Evolutionary conservation across 257 asterid species (phyloP).

Genomic region (Craterostigma plantagineum): DNA sequence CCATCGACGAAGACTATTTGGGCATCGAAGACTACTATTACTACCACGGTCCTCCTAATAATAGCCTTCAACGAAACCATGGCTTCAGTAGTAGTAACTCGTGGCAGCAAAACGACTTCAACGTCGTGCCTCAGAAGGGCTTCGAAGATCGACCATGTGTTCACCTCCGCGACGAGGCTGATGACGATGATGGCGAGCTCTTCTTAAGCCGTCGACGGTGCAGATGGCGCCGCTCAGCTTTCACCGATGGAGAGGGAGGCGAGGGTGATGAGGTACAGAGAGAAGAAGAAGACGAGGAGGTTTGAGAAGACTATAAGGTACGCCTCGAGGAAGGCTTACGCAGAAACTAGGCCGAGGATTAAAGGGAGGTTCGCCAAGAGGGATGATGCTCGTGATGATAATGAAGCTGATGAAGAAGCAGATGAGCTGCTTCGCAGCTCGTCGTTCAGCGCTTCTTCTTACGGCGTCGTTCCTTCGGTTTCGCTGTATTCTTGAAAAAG

Average conservation of each 20-base stretch:
- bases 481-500: too few relatives aligned
- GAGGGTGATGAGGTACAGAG: conserved; percentile 60
- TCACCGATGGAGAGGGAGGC: conserved; percentile 60
- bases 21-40: conserved; percentile 33
- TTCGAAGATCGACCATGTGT: conserved; percentile 31
- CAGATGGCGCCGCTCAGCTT: conserved; percentile 32
- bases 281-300: conserved; percentile 67
- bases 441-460: too few relatives aligned
- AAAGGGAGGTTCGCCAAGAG: conserved; percentile 76
- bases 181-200: conserved; percentile 52
- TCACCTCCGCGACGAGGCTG: conserved; percentile 36
- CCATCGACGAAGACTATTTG: conserved; percentile 20
- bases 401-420: too few relatives aligned
- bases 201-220: conserved; percentile 22
- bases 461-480: too few relatives aligned
- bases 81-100: conserved; percentile 12
- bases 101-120: conserved; percentile 12
- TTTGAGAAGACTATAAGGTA: conserved; percentile 77
- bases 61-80: conserved; percentile 13
- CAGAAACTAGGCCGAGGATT: conserved; percentile 70
- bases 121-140: conserved; percentile 12
- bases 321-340: conserved; percentile 81
- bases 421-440: too few relatives aligned
- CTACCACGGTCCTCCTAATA: too few relatives aligned
- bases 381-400: too few relatives aligned